Percentiles rank a stretch among this genome's conserved stretches.
Conservation (phyloP, 2,329 filamentous ascomycete species). For the Pleurostoma richardsiae region DNA sequence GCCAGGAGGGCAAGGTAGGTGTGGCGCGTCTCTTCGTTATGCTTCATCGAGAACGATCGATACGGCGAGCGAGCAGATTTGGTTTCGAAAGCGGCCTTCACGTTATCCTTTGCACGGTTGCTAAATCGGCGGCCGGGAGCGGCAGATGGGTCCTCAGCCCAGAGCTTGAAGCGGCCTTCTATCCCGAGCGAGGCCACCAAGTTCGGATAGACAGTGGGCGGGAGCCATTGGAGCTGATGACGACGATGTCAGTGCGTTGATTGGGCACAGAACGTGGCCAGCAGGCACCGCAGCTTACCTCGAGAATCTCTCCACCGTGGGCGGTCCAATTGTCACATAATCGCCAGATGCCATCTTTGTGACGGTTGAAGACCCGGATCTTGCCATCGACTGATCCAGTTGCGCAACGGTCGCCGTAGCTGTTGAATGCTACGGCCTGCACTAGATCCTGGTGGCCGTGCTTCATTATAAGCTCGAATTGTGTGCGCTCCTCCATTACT, state of each 20-base stretch:
- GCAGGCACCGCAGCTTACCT: constrained; percentile 51
- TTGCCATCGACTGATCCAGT: constrained; percentile 90
- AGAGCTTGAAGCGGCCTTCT: constrained; percentile 85
- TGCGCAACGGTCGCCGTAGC: constrained; percentile 85
- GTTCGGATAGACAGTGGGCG: constrained; percentile 79
- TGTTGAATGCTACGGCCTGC: constrained; percentile 83
- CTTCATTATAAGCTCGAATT: constrained; percentile 58
- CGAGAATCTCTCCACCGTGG: constrained; percentile 84
- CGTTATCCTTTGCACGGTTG: constrained; percentile 40
- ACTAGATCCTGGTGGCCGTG: constrained; percentile 78
- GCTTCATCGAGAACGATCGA: constrained; percentile 79
- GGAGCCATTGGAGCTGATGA: constrained; percentile 82
- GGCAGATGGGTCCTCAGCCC: constrained; percentile 85
- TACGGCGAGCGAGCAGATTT: constrained; percentile 61
- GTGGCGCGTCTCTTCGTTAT: constrained; percentile 72
- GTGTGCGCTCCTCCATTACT: constrained; percentile 35
- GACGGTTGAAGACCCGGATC: constrained; percentile 84
- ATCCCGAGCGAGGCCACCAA: constrained; percentile 84
- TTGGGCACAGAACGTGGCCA: neutral
- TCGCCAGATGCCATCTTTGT: constrained; percentile 72
- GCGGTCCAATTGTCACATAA: constrained; percentile 85
- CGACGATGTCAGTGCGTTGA: neutral
- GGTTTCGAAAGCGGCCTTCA: constrained; percentile 50
- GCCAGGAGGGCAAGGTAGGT: constrained; percentile 84
- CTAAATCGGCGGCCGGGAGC: constrained; percentile 79